These are phyloP conservation scores for Trichoderma sp. DNA, from an alignment of 2,329 filamentous ascomycete species.

Conservation along the genomic window DNA sequence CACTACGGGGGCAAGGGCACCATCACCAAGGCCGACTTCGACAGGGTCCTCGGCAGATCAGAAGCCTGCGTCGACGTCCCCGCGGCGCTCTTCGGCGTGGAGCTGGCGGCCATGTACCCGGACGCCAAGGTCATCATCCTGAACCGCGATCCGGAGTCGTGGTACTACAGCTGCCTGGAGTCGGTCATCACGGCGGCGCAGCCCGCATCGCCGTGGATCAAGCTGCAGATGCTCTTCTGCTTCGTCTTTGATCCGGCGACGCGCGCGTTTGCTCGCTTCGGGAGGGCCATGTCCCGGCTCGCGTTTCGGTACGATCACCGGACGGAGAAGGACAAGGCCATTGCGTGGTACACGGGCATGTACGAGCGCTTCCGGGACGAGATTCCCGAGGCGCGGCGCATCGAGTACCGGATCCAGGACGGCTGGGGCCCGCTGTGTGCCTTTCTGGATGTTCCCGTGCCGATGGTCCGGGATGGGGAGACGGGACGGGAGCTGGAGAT, in stretches of 20 bases:
- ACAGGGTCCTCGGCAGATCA: constrained; percentile 49
- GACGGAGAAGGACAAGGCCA: constrained; percentile 42
- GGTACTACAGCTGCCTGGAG: constrained; percentile 41
- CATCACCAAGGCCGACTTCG: constrained; percentile 48
- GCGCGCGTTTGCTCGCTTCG: constrained; percentile 37
- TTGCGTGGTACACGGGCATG: constrained; percentile 43
- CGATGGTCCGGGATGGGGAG: constrained; percentile 38
- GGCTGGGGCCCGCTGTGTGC: constrained; percentile 49
- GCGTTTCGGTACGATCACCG: constrained; percentile 39
- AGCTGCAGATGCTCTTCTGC: constrained; percentile 35
- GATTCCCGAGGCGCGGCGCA: constrained; percentile 40
- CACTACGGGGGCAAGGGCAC: constrained; percentile 39
- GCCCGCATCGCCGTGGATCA: background rate
- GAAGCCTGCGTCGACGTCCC: constrained; percentile 61
- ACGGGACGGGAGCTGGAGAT: constrained; percentile 40
- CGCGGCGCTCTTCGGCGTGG: constrained; percentile 52
- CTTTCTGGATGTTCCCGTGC: constrained; percentile 44
- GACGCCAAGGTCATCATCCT: constrained; percentile 46
- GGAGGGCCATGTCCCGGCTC: constrained; percentile 34
- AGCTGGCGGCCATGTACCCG: constrained; percentile 41
- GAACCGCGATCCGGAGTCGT: constrained; percentile 45
- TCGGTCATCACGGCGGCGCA: constrained; percentile 32
- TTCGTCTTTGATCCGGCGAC: constrained; percentile 36
- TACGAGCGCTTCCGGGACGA: constrained; percentile 43
- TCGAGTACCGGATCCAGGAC: constrained; percentile 45